These are phyloP conservation scores for Tuber magnatum DNA, from an alignment of 495 filamentous ascomycete genomes.

Conservation along the genomic window DNA sequence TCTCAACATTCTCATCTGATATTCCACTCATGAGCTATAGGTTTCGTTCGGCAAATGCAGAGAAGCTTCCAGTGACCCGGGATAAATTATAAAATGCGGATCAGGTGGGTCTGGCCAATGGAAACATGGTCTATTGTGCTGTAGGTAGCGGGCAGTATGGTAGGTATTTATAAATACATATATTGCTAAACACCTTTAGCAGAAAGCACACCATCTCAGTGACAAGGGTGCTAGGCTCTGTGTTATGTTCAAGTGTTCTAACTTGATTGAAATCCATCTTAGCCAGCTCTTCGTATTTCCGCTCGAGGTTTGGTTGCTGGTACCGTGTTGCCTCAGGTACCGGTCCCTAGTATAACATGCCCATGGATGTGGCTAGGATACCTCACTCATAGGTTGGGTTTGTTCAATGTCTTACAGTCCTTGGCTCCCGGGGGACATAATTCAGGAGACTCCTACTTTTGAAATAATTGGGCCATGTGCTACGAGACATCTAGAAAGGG, in stretches of 20 bases:
- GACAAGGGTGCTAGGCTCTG: background rate
- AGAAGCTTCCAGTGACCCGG: background rate
- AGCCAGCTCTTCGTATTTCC: background rate
- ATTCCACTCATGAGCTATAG: background rate
- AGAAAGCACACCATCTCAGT: background rate
- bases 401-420: background rate
- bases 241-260: background rate
- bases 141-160: background rate
- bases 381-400: background rate
- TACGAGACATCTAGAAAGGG: too few species aligned
- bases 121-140: background rate
- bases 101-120: background rate
- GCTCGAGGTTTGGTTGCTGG: too few species aligned
- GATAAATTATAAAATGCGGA: background rate
- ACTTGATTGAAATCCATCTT: background rate
- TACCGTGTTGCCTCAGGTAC: too few species aligned
- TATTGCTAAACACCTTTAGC: background rate
- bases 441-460: background rate
- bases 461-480: too few species aligned
- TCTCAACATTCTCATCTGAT: background rate
- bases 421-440: background rate
- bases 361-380: background rate
- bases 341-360: background rate
- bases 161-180: conserved; percentile 2
- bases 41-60: background rate